Base-by-base conservation (phyloP, 352 stramenopile genomes). In the Phytophthora cactorum region DNA sequence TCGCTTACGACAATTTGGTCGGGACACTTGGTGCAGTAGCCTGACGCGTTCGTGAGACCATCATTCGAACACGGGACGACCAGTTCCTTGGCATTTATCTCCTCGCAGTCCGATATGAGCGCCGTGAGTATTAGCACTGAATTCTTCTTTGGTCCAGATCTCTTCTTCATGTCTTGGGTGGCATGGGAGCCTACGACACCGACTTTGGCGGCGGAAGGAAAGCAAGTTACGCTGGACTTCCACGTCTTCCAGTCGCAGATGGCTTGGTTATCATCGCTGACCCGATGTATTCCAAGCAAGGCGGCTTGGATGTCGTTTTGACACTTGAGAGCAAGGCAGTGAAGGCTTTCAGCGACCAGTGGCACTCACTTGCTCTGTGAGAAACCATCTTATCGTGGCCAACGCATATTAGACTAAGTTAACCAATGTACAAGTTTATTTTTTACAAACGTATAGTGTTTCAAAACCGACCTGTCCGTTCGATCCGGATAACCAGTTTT, bases 401-500 rank as follows among this genome's bases (percentile, higher is more conserved):
- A 22, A 22, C 17, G 17, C 17, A 22, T 22, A 22, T 22, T 22
- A 22, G 0, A 22, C 17, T 22, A 22, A 22, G 17, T 22, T 22
- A 22, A 22, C 0, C 44, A 65, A 65, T 65, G 47, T 65, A 65
- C 58, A 57, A 43, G 17, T 52, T 58, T 32, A 52, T 63, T 49
- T 55, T 36, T 51, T 65, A 58, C 47, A 50, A 27, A n/a, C 36
- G 2, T 12, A 10, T 43, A n/a, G 36, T 17, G 36, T 43, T 43
- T 52, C 17, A 31, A 50, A 17, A 57, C 34, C 49, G 31, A 57
- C 46, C 34, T 58, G 31, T 57, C 58, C 43, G 29, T 68, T 68
- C 60, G 60, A 63, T 63, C 60, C 60, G 52, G 44, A 49, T 43
- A 5, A 17, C 29, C 58, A 52, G 45, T 6, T 34, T 44, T 34